Percentiles rank a stretch among this genome's conserved stretches.
These are phyloP conservation scores for Gaeumannomyces sp. DNA, from an alignment of 2,329 filamentous ascomycete species.

Conservation along the genomic window DNA sequence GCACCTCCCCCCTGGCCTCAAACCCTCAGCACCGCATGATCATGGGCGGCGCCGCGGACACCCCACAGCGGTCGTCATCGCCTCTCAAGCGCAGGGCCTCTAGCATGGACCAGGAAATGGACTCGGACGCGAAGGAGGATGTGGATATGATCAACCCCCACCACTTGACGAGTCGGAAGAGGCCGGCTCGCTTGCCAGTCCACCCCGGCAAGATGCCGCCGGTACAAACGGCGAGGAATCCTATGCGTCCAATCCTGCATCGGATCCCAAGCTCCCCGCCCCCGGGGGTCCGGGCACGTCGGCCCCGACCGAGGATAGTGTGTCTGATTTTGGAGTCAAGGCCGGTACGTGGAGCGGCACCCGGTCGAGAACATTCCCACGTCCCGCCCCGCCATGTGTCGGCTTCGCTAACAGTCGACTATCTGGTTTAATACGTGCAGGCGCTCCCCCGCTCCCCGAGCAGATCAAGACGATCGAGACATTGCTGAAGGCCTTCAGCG, in stretches of 20 bases:
- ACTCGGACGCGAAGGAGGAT: constrained; percentile 35
- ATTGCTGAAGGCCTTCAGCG: constrained; percentile 47
- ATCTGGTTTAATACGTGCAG: constrained; percentile 13
- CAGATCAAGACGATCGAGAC: constrained; percentile 70
- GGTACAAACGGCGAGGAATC: not conserved
- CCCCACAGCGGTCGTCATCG: constrained; percentile 55
- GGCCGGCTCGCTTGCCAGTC: not conserved
- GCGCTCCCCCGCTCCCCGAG: constrained; percentile 34
- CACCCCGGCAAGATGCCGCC: not conserved
- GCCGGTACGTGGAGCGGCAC: not conserved
- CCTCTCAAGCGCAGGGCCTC: constrained; percentile 59
- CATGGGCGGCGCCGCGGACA: constrained; percentile 54
- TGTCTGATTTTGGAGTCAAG: not conserved
- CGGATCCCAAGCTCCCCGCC: not conserved
- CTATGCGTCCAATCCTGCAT: not conserved
- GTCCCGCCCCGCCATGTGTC: not conserved
- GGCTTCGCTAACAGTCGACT: not conserved
- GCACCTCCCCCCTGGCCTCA: constrained; percentile 46
- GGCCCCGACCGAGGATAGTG: not conserved
- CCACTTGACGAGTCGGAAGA: constrained; percentile 13
- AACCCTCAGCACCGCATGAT: constrained; percentile 48
- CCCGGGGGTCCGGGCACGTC: not conserved
- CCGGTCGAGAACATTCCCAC: not conserved
- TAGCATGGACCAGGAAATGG: constrained; percentile 50
- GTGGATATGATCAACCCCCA: constrained; percentile 37